phyloP scores from a whole-genome alignment of 163 green algal genomes.

The Chlamydomonas reinhardtii region DNA sequence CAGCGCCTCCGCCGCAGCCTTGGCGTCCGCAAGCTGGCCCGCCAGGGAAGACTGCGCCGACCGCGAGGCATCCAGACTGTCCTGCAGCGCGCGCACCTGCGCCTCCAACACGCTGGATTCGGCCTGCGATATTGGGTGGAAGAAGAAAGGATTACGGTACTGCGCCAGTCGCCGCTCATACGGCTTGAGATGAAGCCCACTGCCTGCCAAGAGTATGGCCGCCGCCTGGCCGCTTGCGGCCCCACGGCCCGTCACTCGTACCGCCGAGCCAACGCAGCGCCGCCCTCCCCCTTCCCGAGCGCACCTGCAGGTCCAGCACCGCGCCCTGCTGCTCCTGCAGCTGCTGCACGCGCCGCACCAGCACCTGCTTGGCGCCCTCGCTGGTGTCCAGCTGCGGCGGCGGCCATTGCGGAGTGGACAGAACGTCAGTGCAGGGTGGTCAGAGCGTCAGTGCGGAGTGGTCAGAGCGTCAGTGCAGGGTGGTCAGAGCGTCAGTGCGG shows the following conservation, averaged over 20 bases:
- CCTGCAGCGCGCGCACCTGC: slow-evolving; percentile 46
- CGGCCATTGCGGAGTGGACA: too few relatives aligned
- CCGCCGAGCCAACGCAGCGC: too few relatives aligned
- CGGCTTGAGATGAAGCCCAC: too few relatives aligned
- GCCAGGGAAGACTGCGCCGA: slow-evolving; percentile 13
- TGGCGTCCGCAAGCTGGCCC: slow-evolving; percentile 42
- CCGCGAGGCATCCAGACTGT: slow-evolving; percentile 21
- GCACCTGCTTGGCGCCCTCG: slow-evolving; percentile 46
- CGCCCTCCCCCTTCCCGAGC: background rate
- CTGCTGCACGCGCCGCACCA: slow-evolving; percentile 35
- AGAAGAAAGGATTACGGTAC: background rate
- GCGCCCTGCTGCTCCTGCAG: slow-evolving; percentile 47
- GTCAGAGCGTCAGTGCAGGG: too few relatives aligned
- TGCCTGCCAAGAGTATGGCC: too few relatives aligned
- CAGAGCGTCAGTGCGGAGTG: too few relatives aligned
- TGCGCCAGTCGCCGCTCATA: too few relatives aligned
- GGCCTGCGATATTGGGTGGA: background rate
- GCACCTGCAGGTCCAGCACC: slow-evolving; percentile 43
- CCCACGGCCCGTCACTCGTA: too few relatives aligned
- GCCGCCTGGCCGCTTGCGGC: too few relatives aligned
- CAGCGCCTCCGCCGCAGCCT: background rate
- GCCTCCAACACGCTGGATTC: slow-evolving; percentile 48
- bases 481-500: too few relatives aligned
- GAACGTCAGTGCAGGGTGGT: too few relatives aligned
- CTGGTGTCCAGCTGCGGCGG: slow-evolving; percentile 31